Evolutionary conservation across 1,139 yeast species (phyloP).

Genomic region (Debaryomyces fabryi): DNA sequence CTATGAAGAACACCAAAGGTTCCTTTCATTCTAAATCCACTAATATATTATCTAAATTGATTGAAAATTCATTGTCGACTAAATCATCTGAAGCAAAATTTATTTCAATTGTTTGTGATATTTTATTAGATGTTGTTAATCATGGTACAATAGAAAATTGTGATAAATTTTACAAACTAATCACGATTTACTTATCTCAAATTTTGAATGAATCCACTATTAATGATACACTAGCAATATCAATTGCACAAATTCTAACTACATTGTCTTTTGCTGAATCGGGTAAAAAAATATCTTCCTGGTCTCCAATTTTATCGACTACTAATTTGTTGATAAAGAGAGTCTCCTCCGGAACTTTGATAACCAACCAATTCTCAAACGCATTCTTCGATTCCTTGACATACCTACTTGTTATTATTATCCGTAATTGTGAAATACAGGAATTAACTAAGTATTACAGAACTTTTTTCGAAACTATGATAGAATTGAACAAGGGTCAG

Average conservation of each 20-base stretch:
- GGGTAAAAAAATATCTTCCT: slow-evolving; percentile 59
- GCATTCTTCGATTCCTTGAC: slow-evolving; percentile 33
- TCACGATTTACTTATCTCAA: slow-evolving; percentile 28
- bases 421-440: slow-evolving; percentile 63
- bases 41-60: slow-evolving; percentile 48
- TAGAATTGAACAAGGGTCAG: slow-evolving; percentile 31
- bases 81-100: slow-evolving; percentile 23
- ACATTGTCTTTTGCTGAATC: slow-evolving; percentile 66
- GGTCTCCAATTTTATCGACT: slow-evolving; percentile 34
- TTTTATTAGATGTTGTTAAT: slow-evolving; percentile 59
- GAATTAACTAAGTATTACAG: slow-evolving; percentile 52
- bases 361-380: slow-evolving; percentile 5
- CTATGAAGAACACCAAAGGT: slow-evolving; percentile 72
- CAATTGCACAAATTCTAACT: slow-evolving; percentile 35
- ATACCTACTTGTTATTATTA: slow-evolving; percentile 47
- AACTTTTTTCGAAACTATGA: slow-evolving; percentile 39
- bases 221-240: slow-evolving; percentile 16
- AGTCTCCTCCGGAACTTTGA: slow-evolving; percentile 10
- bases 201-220: slow-evolving; percentile 15
- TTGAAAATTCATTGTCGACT: slow-evolving; percentile 36
- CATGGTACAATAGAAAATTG: slow-evolving; percentile 65
- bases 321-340: slow-evolving; percentile 18
- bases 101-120: slow-evolving; percentile 57
- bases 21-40: slow-evolving; percentile 74
- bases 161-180: slow-evolving; percentile 41